These are phyloP conservation scores for Paulownia fortunei DNA, from an alignment of 257 asterid species.

Conservation along the genomic window DNA sequence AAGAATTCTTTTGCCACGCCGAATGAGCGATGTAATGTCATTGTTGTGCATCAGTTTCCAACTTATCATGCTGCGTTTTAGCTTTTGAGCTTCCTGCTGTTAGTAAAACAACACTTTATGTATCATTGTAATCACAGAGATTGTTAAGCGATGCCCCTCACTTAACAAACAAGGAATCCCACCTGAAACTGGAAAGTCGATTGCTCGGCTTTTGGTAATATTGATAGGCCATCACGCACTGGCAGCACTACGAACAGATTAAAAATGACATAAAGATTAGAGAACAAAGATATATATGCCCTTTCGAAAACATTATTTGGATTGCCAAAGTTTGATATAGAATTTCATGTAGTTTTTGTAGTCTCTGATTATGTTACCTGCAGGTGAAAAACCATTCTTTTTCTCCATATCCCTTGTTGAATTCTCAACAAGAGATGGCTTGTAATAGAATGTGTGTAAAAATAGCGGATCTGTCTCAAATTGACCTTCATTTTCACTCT, in stretches of 20 bases:
- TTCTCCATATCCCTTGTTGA: constrained; percentile 8
- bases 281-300: not conserved
- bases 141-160: not conserved
- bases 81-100: constrained; percentile 52
- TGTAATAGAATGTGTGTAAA: constrained; percentile 41
- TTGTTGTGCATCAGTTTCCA: constrained; percentile 48
- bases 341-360: not conserved
- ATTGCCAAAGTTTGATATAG: not conserved
- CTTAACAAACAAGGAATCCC: not conserved
- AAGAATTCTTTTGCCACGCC: constrained; percentile 46
- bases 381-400: constrained; percentile 22
- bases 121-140: not conserved
- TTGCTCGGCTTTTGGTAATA: constrained; percentile 43
- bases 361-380: constrained; percentile 35
- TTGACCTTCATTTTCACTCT: constrained; percentile 7
- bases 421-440: constrained; percentile 36
- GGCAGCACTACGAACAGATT: constrained; percentile 47
- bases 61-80: constrained; percentile 30
- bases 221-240: constrained; percentile 41
- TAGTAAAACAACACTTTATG: not conserved
- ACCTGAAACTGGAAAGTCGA: constrained; percentile 58
- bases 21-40: constrained; percentile 49
- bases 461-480: constrained; percentile 56
- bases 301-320: not conserved
- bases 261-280: not conserved